Conservation (phyloP, 108 stramenopile species). For the Nitzschia palea region DNA sequence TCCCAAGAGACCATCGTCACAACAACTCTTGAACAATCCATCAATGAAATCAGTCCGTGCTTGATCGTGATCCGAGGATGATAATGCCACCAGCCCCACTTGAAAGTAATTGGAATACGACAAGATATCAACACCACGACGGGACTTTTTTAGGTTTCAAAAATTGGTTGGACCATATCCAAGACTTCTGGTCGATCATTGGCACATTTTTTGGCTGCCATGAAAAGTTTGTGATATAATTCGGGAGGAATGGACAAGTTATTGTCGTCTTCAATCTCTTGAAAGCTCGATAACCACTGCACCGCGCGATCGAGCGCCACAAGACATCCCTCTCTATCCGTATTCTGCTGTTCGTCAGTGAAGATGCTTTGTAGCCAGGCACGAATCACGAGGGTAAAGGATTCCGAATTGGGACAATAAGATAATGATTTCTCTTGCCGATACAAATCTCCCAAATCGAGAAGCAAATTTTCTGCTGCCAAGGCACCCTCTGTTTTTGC, state of each 20-base stretch:
- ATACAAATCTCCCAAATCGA: conserved; percentile 57
- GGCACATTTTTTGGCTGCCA: conserved; percentile 34
- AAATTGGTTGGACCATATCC: conserved; percentile 33
- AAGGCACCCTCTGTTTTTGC: conserved; percentile 41
- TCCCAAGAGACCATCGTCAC: conserved; percentile 70
- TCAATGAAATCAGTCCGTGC: conserved; percentile 38
- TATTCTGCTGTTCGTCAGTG: conserved; percentile 32
- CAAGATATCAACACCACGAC: conserved; percentile 45
- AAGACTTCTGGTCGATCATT: conserved; percentile 13
- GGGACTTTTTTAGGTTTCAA: conserved; percentile 45
- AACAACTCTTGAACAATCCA: conserved; percentile 48
- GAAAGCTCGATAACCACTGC: conserved; percentile 58
- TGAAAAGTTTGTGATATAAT: conserved; percentile 44
- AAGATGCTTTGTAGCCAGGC: conserved; percentile 53
- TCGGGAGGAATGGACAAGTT: conserved; percentile 46
- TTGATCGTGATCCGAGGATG: conserved; percentile 23
- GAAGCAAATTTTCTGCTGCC: conserved; percentile 58
- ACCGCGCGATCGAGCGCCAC: conserved; percentile 49
- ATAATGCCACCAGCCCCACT: conserved; percentile 53
- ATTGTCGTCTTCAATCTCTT: conserved; percentile 45
- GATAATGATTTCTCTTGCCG: conserved; percentile 4
- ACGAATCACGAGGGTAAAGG: conserved; percentile 66
- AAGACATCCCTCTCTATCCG: no score
- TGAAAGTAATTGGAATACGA: conserved; percentile 57
- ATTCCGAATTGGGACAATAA: conserved; percentile 65